Evolutionary conservation across 129 eudicot genomes (phyloP).

Genomic region (Saposhnikovia divaricata): DNA sequence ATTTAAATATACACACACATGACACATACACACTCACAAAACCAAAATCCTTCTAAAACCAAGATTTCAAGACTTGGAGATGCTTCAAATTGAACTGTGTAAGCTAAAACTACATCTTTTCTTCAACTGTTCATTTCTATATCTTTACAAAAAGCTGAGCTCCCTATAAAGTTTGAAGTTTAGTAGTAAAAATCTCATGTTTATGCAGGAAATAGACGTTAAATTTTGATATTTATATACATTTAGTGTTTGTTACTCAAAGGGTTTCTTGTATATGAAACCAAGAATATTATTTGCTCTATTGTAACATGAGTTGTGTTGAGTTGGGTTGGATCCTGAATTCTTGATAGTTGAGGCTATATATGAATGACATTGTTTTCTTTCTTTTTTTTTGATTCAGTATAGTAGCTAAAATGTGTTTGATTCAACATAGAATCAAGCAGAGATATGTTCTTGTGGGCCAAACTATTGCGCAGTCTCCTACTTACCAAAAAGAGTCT

Average conservation of each 20-base stretch:
- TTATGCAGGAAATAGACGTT: background rate
- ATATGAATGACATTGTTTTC: background rate
- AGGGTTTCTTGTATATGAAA: constrained; percentile 16
- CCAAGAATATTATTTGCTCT: constrained; percentile 4
- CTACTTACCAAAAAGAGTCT: constrained; percentile 15
- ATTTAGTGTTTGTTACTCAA: background rate
- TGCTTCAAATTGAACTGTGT: constrained; percentile 1
- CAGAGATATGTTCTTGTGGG: constrained; percentile 17
- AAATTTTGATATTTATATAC: background rate
- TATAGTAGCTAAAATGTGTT: constrained; percentile 34
- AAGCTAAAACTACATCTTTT: background rate
- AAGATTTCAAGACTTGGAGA: background rate
- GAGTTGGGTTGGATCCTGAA: constrained; percentile 7
- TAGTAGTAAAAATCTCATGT: background rate
- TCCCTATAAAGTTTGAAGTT: background rate
- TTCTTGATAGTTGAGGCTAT: constrained; percentile 8
- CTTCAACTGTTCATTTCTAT: background rate
- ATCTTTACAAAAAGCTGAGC: background rate
- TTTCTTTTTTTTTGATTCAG: background rate
- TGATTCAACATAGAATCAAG: constrained; percentile 18
- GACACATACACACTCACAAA: background rate
- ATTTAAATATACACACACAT: background rate
- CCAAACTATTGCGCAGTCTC: constrained; percentile 14
- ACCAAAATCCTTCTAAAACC: background rate
- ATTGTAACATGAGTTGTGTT: background rate